Conservation (phyloP, 257 asterid genomes). For the Gentiana straminea region DNA sequence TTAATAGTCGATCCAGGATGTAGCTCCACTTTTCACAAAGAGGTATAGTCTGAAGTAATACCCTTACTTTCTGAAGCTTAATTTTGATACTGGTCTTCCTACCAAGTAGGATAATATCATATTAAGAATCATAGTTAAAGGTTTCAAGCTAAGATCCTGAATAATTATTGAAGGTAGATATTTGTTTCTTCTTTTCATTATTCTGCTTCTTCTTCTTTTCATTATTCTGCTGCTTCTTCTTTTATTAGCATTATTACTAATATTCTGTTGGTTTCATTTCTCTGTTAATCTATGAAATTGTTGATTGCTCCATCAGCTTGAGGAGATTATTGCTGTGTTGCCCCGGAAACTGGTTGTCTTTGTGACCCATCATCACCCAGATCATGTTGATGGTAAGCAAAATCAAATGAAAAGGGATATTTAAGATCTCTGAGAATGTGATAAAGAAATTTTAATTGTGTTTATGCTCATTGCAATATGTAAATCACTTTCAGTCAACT, state of each 20-base stretch:
- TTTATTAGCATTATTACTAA: neutral
- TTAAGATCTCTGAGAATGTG: no score
- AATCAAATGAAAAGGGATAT: neutral
- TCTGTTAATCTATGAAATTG: conserved; percentile 2
- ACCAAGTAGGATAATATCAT: neutral
- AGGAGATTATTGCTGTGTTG: conserved; percentile 59
- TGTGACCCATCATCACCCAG: conserved; percentile 91
- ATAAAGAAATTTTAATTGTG: no score
- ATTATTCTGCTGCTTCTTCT: neutral
- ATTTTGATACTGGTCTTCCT: neutral
- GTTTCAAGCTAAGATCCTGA: neutral
- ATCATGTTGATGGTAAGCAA: conserved; percentile 82
- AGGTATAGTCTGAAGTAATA: conserved; percentile 30
- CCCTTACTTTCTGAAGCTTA: neutral
- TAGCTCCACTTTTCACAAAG: conserved; percentile 54
- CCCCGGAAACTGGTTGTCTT: conserved; percentile 73
- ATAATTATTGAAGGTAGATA: no score
- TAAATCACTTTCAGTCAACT: no score
- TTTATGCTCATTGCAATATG: no score
- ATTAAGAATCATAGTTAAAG: neutral
- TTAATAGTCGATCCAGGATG: conserved; percentile 95
- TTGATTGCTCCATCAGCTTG: conserved; percentile 44
- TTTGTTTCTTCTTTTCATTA: neutral
- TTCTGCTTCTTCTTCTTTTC: neutral
- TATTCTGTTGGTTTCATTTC: neutral